Conservation (phyloP, 768 basidiomycete species). For the Amanita polypyramis region DNA sequence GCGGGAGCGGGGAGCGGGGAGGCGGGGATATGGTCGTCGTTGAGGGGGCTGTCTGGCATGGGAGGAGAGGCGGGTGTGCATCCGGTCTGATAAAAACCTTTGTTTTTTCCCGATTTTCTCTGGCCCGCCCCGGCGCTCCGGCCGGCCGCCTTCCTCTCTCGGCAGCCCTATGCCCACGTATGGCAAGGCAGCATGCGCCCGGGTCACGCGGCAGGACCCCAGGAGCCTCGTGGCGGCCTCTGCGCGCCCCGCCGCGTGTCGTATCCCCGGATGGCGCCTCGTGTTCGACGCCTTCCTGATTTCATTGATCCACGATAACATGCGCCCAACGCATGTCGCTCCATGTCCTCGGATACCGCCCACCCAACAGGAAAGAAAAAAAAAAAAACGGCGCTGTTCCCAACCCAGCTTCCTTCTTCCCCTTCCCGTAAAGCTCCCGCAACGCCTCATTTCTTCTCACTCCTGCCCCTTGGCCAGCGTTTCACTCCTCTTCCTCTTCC, state of each 20-base stretch:
- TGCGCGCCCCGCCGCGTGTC: slow-evolving; percentile 4
- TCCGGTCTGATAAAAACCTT: slow-evolving; percentile 6
- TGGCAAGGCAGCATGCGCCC: not conserved
- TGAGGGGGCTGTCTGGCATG: slow-evolving; percentile 11
- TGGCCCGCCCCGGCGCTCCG: not conserved
- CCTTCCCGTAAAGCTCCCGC: too few species aligned
- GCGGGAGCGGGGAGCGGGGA: not conserved
- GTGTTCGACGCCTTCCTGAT: not conserved
- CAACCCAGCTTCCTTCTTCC: too few species aligned
- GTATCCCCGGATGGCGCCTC: slow-evolving; percentile 5
- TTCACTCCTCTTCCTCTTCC: too few species aligned
- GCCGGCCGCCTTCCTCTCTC: not conserved
- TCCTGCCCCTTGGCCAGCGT: too few species aligned
- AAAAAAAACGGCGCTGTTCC: too few species aligned
- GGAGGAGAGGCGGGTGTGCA: not conserved
- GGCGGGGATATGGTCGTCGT: not conserved
- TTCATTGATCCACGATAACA: not conserved
- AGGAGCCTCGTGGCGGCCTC: slow-evolving; percentile 1
- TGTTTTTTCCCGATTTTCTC: not conserved
- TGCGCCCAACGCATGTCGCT: not conserved
- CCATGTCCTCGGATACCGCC: not conserved
- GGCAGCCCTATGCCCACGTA: not conserved
- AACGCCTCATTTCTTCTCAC: too few species aligned
- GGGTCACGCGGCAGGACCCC: slow-evolving; percentile 7
- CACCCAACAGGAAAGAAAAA: not conserved